Percentiles rank a stretch among this genome's conserved stretches.
Conservation (phyloP, 352 stramenopile genomes). For the Blastocystis sp. region DNA sequence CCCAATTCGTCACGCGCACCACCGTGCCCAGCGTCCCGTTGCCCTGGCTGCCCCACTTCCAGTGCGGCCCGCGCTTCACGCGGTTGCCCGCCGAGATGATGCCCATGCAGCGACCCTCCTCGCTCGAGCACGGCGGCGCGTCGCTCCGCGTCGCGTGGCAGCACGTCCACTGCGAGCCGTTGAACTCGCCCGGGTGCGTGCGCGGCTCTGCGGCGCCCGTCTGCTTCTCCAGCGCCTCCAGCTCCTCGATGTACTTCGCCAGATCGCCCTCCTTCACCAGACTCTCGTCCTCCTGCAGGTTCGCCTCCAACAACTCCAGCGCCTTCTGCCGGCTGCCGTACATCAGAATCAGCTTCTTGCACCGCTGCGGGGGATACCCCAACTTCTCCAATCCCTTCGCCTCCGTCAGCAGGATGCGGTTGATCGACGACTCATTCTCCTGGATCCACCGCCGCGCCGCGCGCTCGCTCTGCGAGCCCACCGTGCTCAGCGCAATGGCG, state of each 20-base stretch:
- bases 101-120: constrained; percentile 28
- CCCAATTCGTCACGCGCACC: constrained; percentile 26
- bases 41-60: constrained; percentile 61
- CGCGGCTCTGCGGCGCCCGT: not conserved
- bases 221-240: not conserved
- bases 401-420: constrained; percentile 49
- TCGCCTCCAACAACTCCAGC: constrained; percentile 17
- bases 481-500: constrained; percentile 44
- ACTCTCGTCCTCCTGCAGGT: not conserved
- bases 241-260: constrained; percentile 22
- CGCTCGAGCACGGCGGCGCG: constrained; percentile 27
- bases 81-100: constrained; percentile 39
- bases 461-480: constrained; percentile 8
- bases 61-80: constrained; percentile 58
- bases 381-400: constrained; percentile 59
- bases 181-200: constrained; percentile 16
- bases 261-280: constrained; percentile 7
- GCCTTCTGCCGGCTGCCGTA: constrained; percentile 59
- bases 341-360: constrained; percentile 54
- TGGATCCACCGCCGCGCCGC: constrained; percentile 40
- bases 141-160: not conserved
- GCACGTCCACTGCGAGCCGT: constrained; percentile 2
- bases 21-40: constrained; percentile 3
- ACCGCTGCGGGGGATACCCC: not conserved
- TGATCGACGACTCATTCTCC: constrained; percentile 42